phyloP scores from a whole-genome alignment of 441 rosid species.

The Adansonia rubrostipa region DNA sequence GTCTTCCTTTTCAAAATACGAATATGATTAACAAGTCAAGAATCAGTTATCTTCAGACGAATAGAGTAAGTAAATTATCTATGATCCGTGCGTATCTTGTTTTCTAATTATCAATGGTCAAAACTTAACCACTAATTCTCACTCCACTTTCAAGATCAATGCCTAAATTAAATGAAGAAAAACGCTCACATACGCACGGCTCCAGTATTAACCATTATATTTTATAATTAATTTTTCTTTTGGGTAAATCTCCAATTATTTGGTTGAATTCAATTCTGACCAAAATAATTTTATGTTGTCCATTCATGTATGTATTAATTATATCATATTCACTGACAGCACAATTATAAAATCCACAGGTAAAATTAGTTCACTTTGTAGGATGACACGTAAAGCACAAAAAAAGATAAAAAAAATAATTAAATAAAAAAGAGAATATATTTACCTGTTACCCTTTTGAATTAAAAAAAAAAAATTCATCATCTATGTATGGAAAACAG shows the following conservation, averaged over 20 bases:
- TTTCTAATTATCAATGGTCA: neutral
- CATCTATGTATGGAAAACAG: no score
- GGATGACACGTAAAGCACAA: no score
- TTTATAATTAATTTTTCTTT: neutral
- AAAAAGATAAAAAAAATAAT: no score
- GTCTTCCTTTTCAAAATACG: neutral
- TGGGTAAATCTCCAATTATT: neutral
- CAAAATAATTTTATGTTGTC: no score
- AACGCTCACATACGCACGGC: neutral
- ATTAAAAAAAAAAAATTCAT: no score
- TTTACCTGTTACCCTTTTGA: no score
- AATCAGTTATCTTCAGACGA: neutral
- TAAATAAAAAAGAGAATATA: no score
- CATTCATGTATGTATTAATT: neutral
- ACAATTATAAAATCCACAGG: no score
- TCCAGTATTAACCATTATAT: neutral
- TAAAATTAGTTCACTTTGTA: no score
- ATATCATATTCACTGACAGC: no score
- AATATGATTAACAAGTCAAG: neutral
- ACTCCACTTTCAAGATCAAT: neutral
- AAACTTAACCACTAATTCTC: neutral
- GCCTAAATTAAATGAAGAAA: neutral
- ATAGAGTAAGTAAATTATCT: neutral
- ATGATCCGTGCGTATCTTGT: neutral
- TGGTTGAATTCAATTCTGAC: neutral